Conservation (phyloP, 352 stramenopile genomes). For the Thraustotheca clavata region DNA sequence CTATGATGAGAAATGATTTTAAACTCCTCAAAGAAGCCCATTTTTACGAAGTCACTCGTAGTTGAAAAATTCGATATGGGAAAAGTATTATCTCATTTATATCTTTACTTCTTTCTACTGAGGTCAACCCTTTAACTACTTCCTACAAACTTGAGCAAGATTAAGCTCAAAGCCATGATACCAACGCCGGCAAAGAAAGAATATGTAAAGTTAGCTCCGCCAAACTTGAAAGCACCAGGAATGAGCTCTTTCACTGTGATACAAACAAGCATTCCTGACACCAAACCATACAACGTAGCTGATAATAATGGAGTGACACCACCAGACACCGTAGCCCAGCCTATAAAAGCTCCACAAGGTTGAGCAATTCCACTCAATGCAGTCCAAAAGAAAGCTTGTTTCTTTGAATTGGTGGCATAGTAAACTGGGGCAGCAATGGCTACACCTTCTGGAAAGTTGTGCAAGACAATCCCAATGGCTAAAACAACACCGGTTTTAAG, state of each 20-base stretch:
- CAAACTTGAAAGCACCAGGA: constrained; percentile 85
- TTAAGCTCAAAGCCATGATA: constrained; percentile 85
- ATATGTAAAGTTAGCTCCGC: constrained; percentile 75
- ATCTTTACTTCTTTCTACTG: too few species aligned
- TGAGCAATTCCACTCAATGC: constrained; percentile 86
- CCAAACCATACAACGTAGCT: constrained; percentile 85
- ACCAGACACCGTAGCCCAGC: constrained; percentile 61
- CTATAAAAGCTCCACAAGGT: constrained; percentile 84
- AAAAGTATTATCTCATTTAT: too few species aligned
- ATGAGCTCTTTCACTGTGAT: constrained; percentile 91
- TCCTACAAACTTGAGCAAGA: constrained; percentile 74
- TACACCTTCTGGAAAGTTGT: constrained; percentile 97
- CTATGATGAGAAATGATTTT: too few species aligned
- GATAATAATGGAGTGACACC: constrained; percentile 60
- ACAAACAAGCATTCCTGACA: constrained; percentile 91
- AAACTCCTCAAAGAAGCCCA: too few species aligned
- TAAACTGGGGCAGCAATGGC: constrained; percentile 94
- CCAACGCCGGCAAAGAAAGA: constrained; percentile 79
- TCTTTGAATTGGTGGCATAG: constrained; percentile 90
- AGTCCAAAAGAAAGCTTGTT: constrained; percentile 91
- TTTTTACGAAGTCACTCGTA: too few species aligned
- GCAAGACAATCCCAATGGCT: constrained; percentile 93
- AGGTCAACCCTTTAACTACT: not conserved
- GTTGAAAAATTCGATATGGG: too few species aligned
- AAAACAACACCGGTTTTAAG: constrained; percentile 85